Base-by-base conservation (phyloP, 2,329 filamentous ascomycete genomes). In the Clonostachys byssicola region DNA sequence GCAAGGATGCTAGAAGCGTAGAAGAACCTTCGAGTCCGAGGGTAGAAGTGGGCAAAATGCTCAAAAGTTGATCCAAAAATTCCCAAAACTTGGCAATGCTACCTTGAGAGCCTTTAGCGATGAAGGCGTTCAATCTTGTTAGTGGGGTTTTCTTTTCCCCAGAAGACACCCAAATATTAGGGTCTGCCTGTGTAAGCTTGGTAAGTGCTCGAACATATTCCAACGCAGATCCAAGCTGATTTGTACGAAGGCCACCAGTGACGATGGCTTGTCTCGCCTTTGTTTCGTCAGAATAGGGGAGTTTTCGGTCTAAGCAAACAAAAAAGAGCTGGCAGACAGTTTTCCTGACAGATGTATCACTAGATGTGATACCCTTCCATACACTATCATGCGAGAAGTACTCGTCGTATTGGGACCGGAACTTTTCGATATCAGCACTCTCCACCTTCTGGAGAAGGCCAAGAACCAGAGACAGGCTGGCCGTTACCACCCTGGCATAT, bases 101-200 rank as follows among this genome's bases (percentile, higher is more conserved):
- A n/a, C 83, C 81, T 58, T 96, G 89, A 0, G 92, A 95, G 4
- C 94, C 92, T 56, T 85, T 88, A 51, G 88, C 84, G 7, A 97
- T 71, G 55, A 95, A 94, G 9, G 82, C 72, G 44, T 80, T 78
- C 5, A 99, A 65, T 18, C 85, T 69, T 5, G 71, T 69, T 2
- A 79, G 54, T 0, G 80, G 73, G 2, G 77, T 67, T 48, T 77
- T 80, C 52, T 81, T 79, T n/a, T 70, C 70, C 14, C 59, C 55
- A 5, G 75, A 49, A 64, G 78, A 73, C 2, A 83, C 85, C 94
- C 94, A 99, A 10, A 92, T 72, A 14, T 82, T 75, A 1, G 89
- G 84, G 43, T 84, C 77, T 12, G 63, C 62, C 33, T 71, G 67
- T 0, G 91, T 92, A 46, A 96, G 66, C 12, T 74, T 71, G 10